Percentiles rank a stretch among this genome's conserved stretches.
Conservation (phyloP, 129 eudicot genomes). For the Calendula officinalis region DNA sequence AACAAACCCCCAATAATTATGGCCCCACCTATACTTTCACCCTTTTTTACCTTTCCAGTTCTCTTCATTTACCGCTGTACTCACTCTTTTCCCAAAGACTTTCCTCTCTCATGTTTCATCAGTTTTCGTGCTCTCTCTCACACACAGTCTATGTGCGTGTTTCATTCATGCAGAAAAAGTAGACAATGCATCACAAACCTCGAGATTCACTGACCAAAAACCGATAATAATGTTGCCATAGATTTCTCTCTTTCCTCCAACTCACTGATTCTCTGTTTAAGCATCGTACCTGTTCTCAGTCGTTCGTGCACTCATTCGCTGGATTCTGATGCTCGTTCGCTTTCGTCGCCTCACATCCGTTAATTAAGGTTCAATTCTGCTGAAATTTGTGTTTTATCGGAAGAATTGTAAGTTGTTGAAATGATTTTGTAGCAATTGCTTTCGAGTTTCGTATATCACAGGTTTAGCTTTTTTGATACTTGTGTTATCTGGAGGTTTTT, state of each 20-base stretch:
- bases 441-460: not conserved
- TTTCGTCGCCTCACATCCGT: conserved; percentile 14
- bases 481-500: not conserved
- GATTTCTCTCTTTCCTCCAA: conserved; percentile 16
- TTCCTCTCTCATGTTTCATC: not conserved
- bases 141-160: not conserved
- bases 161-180: conserved; percentile 35
- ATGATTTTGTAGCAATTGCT: conserved; percentile 8
- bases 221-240: conserved; percentile 19
- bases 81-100: conserved; percentile 16
- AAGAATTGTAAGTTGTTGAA: not conserved
- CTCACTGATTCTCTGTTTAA: conserved; percentile 15
- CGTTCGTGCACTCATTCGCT: conserved; percentile 1
- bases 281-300: conserved; percentile 13
- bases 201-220: conserved; percentile 25
- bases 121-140: conserved; percentile 1
- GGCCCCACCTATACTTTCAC: not conserved
- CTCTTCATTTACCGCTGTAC: not conserved
- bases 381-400: not conserved
- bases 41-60: no score
- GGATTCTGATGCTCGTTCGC: conserved; percentile 1
- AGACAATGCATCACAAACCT: conserved; percentile 33
- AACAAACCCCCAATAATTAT: not conserved
- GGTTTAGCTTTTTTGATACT: not conserved
- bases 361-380: conserved; percentile 17